Base-by-base conservation (phyloP, 148 eudicot species). In the Tetragonia tetragonoides region DNA sequence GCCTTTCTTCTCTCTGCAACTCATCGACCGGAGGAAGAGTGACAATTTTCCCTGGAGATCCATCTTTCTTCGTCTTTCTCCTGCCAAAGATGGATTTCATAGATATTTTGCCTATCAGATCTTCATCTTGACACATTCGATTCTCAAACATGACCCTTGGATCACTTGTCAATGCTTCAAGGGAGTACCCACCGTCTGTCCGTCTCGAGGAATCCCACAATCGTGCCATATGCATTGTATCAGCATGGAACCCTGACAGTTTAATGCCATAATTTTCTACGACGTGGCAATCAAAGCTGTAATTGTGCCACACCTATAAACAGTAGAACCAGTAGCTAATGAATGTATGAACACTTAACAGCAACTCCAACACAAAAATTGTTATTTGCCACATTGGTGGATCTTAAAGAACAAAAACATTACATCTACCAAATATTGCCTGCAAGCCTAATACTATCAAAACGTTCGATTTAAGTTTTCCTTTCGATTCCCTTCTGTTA, bases 161-260 rank as follows among this genome's bases (percentile, higher is more conserved):
- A 85, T 91, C 90, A 80, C 92, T 72, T 40, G 97, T 85, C 78
- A 95, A 90, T 63, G 97, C 97, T 86, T 95, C 99, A 47, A 95
- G 86, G 70, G 99, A 95, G 79, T 95, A 95, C 20, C 99, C 99
- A 78, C 99, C 99, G 57, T 85, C 85, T 28, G 84, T 84, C 77
- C 91, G 79, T 82, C 99, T 87, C 10, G 95, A 89, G 47, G 99
- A 93, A 83, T 95, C 88, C 97, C 97, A 95, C 73, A 95, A 75
- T 37, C 97, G 95, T 63, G 99, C 99, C 98, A 95, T 90, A 85
- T 95, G 99, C 99, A 95, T 95, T 39, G 99, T 95, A 83, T 95
- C 99, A 82, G 97, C 99, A 83, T 88, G 91, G 84, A 95, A 93
- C 47, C 98, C 99, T 76, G 90, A 85, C n/a, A 89, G 66, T 79